Conservation (phyloP, 805 yeast genomes). For the Metschnikowia matae region DNA sequence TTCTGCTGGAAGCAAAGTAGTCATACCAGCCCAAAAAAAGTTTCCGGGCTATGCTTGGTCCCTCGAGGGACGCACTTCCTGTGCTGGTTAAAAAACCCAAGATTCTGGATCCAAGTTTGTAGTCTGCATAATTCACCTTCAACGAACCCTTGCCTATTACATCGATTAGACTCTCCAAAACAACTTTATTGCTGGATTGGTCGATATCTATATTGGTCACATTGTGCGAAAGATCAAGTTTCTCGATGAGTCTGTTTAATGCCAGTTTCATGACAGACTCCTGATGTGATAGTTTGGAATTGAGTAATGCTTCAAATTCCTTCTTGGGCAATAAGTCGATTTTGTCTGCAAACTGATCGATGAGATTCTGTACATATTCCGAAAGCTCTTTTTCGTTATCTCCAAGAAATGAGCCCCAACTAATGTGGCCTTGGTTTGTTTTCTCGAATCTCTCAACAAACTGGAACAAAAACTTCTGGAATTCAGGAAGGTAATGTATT, state of each 20-base stretch:
- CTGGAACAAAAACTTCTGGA: conserved; percentile 30
- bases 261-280: conserved; percentile 22
- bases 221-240: conserved; percentile 15
- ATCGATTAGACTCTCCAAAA: conserved; percentile 29
- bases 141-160: conserved; percentile 30
- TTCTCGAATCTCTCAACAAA: conserved; percentile 27
- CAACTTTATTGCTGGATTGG: conserved; percentile 20
- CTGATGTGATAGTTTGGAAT: conserved; percentile 21
- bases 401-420: conserved; percentile 25
- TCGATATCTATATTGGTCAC: conserved; percentile 5
- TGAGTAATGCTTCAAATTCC: conserved; percentile 22
- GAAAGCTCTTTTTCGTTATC: conserved; percentile 20
- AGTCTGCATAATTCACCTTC: conserved; percentile 39
- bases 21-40: conserved; percentile 41
- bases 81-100: conserved; percentile 38
- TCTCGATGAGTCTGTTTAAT: conserved; percentile 26
- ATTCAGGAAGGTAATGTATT: conserved; percentile 38
- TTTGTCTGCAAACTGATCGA: conserved; percentile 6
- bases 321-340: conserved; percentile 18
- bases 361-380: conserved; percentile 14
- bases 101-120: conserved; percentile 34
- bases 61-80: conserved; percentile 7
- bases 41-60: conserved; percentile 22
- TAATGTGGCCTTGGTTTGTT: conserved; percentile 3
- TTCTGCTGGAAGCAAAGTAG: conserved; percentile 23